Base-by-base conservation (phyloP, 2,329 filamentous ascomycete species). In the Fonsecaea nubica region DNA sequence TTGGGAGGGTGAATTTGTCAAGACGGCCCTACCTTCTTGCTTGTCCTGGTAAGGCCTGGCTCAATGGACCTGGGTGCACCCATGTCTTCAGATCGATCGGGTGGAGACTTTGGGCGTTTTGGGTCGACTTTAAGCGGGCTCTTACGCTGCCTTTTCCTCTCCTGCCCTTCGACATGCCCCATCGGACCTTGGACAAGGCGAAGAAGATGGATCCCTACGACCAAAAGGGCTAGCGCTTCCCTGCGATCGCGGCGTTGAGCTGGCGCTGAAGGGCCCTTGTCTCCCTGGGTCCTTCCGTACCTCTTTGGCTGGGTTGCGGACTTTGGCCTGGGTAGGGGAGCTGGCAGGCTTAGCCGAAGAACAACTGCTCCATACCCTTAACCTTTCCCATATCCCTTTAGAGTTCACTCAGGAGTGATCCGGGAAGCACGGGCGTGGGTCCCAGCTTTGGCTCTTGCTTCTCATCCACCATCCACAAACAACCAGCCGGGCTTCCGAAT, bases 1-100 rank as follows among this genome's bases (percentile, higher is more conserved):
- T 55, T 60, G 63, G 60, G 58, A 61, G 65, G 63, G 63, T 45
- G 53, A 68, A 70, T 70, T 68, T 70, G 68, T 70, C 68, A 70
- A 59, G 58, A 33, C 38, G 45, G 25, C 55, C 55, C 58, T 61
- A 15, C 52, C 42, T 64, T 52, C 40, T 62, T 61, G n/a, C 57
- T 58, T 66, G 56, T 32, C 61, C 35, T 36, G 42, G 60, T 58
- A 54, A 50, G 58, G 42, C 52, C 52, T 30, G 48, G 60, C 45
- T 68, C 18, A 64, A 63, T 36, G 53, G 36, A 25, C 40, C 57
- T 59, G 54, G 62, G 60, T 2, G 15, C 9, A 66, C 58, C 68
- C 68, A 55, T 66, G 68, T 35, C 56, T 21, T 61, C 50, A 62
- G 68, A 70, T 70, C 68, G 68, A 70, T 68, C 65, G 42, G 59